phyloP scores from a whole-genome alignment of 768 basidiomycete species.

The Termitomyces sp. region DNA sequence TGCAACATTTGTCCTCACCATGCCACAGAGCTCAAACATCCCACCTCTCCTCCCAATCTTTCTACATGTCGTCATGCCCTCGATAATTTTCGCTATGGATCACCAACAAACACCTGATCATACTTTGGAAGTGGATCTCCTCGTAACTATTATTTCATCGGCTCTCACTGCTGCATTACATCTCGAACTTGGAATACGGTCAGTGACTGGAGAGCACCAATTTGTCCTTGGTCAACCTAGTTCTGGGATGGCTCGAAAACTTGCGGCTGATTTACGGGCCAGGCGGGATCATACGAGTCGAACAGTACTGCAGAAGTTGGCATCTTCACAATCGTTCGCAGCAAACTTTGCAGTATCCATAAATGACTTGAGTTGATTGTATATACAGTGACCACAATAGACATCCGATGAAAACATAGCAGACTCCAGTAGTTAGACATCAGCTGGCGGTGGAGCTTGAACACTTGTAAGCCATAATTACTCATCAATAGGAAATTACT shows the following conservation, averaged over 20 bases:
- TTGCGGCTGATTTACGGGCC: constrained; percentile 59
- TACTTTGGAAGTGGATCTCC: constrained; percentile 53
- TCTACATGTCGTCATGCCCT: constrained; percentile 62
- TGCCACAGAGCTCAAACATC: constrained; percentile 44
- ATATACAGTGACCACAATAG: constrained; percentile 7
- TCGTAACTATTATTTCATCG: constrained; percentile 63
- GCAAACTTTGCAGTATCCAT: constrained; percentile 74
- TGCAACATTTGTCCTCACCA: constrained; percentile 64
- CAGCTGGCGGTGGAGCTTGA: constrained; percentile 42
- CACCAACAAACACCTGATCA: constrained; percentile 49
- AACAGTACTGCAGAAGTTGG: constrained; percentile 55
- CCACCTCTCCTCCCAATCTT: constrained; percentile 76
- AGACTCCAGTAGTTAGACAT: constrained; percentile 27
- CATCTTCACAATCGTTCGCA: constrained; percentile 60
- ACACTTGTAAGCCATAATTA: background rate
- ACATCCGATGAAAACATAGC: constrained; percentile 3
- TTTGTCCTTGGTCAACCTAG: constrained; percentile 60
- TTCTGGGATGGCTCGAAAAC: constrained; percentile 56
- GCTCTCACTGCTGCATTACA: constrained; percentile 65
- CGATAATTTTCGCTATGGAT: constrained; percentile 55
- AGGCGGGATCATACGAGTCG: constrained; percentile 48
- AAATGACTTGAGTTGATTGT: constrained; percentile 28
- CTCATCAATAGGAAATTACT: background rate
- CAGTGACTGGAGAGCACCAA: constrained; percentile 45
- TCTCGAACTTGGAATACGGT: constrained; percentile 63